These are phyloP conservation scores for Salicornia ramosissima DNA, from an alignment of 148 eudicot species.

Conservation along the genomic window DNA sequence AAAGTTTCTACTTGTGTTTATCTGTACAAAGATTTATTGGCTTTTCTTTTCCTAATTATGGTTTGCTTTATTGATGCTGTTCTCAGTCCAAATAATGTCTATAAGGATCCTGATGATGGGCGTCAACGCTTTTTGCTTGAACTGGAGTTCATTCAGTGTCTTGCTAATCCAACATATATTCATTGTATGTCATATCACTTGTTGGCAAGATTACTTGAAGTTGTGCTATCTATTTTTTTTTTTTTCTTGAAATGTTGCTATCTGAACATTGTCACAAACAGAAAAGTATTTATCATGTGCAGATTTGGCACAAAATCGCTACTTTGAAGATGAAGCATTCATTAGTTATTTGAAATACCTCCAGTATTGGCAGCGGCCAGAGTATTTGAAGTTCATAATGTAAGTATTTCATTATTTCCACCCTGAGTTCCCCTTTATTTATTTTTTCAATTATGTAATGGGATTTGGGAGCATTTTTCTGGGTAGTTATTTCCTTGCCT, in stretches of 20 bases:
- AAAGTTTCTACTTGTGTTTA: neutral
- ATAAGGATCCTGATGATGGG: conserved; percentile 89
- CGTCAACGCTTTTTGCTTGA: conserved; percentile 86
- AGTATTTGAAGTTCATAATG: conserved; percentile 90
- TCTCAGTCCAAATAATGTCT: conserved; percentile 50
- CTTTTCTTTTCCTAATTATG: neutral
- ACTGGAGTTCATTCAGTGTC: conserved; percentile 83
- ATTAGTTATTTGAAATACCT: conserved; percentile 94
- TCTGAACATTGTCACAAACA: neutral
- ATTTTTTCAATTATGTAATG: neutral
- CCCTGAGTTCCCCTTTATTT: neutral
- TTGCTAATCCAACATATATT: conserved; percentile 87
- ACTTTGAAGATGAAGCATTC: conserved; percentile 95
- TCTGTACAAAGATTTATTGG: neutral
- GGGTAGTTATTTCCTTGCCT: neutral
- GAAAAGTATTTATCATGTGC: conserved; percentile 1
- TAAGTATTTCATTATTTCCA: conserved; percentile 25
- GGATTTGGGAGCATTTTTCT: neutral
- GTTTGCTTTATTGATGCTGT: neutral
- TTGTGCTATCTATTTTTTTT: too few relatives aligned
- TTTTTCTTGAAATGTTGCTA: neutral
- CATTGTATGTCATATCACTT: conserved; percentile 46
- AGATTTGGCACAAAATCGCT: conserved; percentile 97
- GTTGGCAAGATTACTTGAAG: neutral
- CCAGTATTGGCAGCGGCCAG: conserved; percentile 95